Conservation (phyloP, 805 yeast genomes). For the Schwanniomyces occidentalis region DNA sequence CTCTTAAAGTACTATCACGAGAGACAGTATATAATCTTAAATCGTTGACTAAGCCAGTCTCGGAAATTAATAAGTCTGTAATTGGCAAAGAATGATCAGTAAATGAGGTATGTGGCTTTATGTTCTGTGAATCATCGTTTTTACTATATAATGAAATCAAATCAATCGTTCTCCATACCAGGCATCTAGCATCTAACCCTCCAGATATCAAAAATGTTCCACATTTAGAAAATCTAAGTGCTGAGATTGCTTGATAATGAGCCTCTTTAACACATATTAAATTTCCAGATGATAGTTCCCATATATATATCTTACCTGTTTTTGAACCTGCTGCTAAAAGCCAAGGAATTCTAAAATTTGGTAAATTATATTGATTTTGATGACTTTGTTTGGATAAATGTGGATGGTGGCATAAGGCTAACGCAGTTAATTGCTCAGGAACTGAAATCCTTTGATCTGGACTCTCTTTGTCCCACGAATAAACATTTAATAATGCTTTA, state of each 20-base stretch:
- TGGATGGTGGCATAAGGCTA: conserved; percentile 45
- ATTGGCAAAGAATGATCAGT: conserved; percentile 63
- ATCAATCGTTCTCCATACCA: conserved; percentile 72
- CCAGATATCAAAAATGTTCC: conserved; percentile 67
- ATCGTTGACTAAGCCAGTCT: conserved; percentile 59
- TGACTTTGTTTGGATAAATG: conserved; percentile 10
- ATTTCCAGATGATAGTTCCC: conserved; percentile 83
- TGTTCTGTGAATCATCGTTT: conserved; percentile 29
- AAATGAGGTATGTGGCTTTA: conserved; percentile 59
- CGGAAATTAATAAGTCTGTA: conserved; percentile 44
- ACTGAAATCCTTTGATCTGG: conserved; percentile 79
- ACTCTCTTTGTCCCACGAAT: conserved; percentile 68
- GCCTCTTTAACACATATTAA: conserved; percentile 72
- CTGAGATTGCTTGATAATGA: conserved; percentile 77
- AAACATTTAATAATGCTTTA: conserved; percentile 75
- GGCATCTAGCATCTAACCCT: conserved; percentile 79
- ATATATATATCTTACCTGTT: conserved; percentile 76
- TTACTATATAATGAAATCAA: conserved; percentile 40
- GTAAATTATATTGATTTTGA: conserved; percentile 16
- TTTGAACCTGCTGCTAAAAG: conserved; percentile 71
- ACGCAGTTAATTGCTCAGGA: conserved; percentile 72
- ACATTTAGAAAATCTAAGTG: conserved; percentile 58
- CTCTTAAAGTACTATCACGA: conserved; percentile 69
- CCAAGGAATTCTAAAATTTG: conserved; percentile 56
- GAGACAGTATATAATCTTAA: conserved; percentile 68